A percentile compares a stretch with the other conserved stretches of the same genome.
phyloP scores from a whole-genome alignment of 306 rosid species.

The Spatholobus suberectus region DNA sequence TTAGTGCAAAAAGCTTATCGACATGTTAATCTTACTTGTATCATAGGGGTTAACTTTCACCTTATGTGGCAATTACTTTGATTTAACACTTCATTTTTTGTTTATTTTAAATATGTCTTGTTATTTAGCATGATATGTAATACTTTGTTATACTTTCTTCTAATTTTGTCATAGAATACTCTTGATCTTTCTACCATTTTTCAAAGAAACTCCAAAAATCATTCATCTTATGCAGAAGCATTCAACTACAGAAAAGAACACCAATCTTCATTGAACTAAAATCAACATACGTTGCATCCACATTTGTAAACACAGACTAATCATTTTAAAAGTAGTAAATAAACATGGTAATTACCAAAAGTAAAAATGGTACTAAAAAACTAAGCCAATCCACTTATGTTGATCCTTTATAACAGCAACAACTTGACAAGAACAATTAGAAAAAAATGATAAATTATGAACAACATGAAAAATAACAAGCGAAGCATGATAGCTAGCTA shows the following conservation, averaged over 20 bases:
- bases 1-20: slow-evolving; percentile 56
- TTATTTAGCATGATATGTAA: slow-evolving; percentile 35
- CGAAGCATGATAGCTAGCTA: too few species aligned
- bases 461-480: neutral
- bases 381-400: neutral
- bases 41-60: slow-evolving; percentile 56
- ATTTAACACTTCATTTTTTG: neutral
- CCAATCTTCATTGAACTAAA: slow-evolving; percentile 20
- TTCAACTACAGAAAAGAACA: neutral
- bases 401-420: neutral
- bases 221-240: slow-evolving; percentile 21
- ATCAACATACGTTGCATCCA: neutral
- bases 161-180: neutral
- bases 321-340: neutral
- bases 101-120: neutral
- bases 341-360: neutral
- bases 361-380: neutral
- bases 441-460: slow-evolving; percentile 26
- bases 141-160: slow-evolving; percentile 10
- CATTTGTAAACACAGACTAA: neutral
- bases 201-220: slow-evolving; percentile 16
- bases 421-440: neutral
- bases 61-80: neutral
- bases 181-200: slow-evolving; percentile 1
- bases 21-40: slow-evolving; percentile 52